Evolutionary conservation across 495 filamentous ascomycete species (phyloP), one percentile per base, ranked within the genome.

Genomic region (Parachaetomium inaequale): DNA sequence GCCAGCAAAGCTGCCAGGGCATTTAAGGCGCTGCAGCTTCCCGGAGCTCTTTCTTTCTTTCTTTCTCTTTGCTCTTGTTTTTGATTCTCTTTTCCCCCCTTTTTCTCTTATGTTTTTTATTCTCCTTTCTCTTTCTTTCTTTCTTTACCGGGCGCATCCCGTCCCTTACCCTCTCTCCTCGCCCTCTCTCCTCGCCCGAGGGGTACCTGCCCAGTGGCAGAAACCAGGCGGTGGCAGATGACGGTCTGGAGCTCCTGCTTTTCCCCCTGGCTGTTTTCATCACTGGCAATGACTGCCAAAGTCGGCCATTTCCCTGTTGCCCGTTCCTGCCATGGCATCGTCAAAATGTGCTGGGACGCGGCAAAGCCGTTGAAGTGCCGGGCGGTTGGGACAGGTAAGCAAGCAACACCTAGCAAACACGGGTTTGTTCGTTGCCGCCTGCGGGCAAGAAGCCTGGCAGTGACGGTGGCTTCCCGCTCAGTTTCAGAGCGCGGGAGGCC

Each of bases 41-140:
- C 62, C 23, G 21, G 47, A 28, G 31, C 47, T 66, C 40, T 76
- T 75, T 75, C 70, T 74, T 75, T 75, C 70, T 75, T 76, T 75
- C 74, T 73, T 75, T 75, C 73, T 76, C 71, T 76, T 74, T 75
- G 58, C 67, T 72, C 68, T 76, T 75, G 54, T 70, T 73, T 72
- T 72, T 71, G 65, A 65, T 68, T 70, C 68, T 74, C 72, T 72
- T 75, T 74, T 72, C 60, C 64, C 60, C 64, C 67, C 47, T 58
- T 69, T 70, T 70, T 72, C 61, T 68, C 65, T 68, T 70, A 36
- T 15, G 14, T 8, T 70, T 72, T 70, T 70, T 69, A 56, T 72
- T 74, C 67, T 74, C 69, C 65, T 76, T 75, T 73, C 65, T 72
- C 67, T 70, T 68, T 69, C 67, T 71, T 75, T 74, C 72, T 72